phyloP scores from a whole-genome alignment of 1,284 basidiomycete species.

The Melampsora medusae region DNA sequence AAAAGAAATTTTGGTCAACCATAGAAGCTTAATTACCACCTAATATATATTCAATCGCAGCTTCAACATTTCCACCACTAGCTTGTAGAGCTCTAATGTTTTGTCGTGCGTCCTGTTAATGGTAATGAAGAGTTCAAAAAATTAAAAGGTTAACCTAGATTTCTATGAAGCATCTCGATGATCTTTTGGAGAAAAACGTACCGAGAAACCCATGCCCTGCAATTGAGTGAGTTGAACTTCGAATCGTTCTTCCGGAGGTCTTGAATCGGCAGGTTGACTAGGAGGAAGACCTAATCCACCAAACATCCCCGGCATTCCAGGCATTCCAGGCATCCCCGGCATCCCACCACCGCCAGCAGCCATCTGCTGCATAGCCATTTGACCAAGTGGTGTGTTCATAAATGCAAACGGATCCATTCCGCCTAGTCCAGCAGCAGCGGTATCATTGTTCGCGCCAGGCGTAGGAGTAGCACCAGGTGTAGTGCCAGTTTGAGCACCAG shows the following conservation, averaged over 20 bases:
- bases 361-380: conserved; percentile 47
- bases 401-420: conserved; percentile 47
- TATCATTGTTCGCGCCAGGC: background rate
- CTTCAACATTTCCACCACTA: conserved; percentile 82
- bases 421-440: conserved; percentile 45
- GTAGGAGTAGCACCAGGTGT: conserved; percentile 53
- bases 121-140: background rate
- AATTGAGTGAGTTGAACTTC: conserved; percentile 66
- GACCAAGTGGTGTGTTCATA: conserved; percentile 44
- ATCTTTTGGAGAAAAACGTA: background rate
- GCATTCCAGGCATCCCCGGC: conserved; percentile 1
- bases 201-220: conserved; percentile 57
- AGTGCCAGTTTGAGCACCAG: conserved; percentile 45
- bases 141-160: conserved; percentile 46
- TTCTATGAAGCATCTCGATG: background rate
- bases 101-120: conserved; percentile 67
- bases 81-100: conserved; percentile 82
- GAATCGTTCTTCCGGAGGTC: conserved; percentile 82
- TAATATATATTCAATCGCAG: conserved; percentile 86
- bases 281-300: conserved; percentile 50
- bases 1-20: too few species aligned
- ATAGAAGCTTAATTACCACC: conserved; percentile 57
- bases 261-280: conserved; percentile 64
- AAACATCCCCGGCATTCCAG: conserved; percentile 46
- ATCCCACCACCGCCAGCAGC: conserved; percentile 46